These are phyloP conservation scores for Rhizopogon sp. DNA, from an alignment of 768 basidiomycete species.

Conservation along the genomic window DNA sequence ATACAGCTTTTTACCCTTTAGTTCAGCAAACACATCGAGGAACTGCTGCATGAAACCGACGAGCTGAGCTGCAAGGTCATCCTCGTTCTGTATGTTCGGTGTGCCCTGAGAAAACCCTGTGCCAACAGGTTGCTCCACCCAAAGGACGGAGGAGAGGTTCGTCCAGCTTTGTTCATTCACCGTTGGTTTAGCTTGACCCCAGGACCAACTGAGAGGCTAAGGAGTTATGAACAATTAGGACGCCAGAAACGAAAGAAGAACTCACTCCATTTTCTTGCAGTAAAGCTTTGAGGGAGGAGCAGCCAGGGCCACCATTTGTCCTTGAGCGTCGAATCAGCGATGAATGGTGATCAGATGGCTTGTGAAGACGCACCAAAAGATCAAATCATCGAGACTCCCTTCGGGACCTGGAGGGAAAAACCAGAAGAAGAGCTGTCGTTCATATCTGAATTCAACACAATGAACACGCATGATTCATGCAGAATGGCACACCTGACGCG, in stretches of 20 bases:
- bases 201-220: conserved; percentile 64
- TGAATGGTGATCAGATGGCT: too few relatives aligned
- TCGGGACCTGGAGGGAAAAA: conserved; percentile 75
- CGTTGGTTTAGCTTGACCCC: conserved; percentile 58
- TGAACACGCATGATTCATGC: neutral
- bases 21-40: conserved; percentile 64
- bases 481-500: conserved; percentile 45
- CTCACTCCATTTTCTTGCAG: conserved; percentile 72
- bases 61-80: conserved; percentile 50
- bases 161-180: conserved; percentile 72
- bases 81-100: conserved; percentile 55
- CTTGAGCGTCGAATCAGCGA: conserved; percentile 24
- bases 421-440: conserved; percentile 69
- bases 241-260: conserved; percentile 11
- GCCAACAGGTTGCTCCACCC: conserved; percentile 76
- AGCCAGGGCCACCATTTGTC: conserved; percentile 81
- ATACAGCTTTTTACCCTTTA: conserved; percentile 69
- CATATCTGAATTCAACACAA: neutral
- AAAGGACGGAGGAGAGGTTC: conserved; percentile 68
- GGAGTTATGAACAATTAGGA: neutral
- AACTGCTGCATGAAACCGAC: conserved; percentile 68
- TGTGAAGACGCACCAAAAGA: conserved; percentile 51
- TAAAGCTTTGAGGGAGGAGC: conserved; percentile 65
- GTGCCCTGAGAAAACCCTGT: conserved; percentile 72
- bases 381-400: conserved; percentile 66